These are phyloP conservation scores for Solanum dulcamara DNA, from an alignment of 257 asterid genomes.

Conservation along the genomic window DNA sequence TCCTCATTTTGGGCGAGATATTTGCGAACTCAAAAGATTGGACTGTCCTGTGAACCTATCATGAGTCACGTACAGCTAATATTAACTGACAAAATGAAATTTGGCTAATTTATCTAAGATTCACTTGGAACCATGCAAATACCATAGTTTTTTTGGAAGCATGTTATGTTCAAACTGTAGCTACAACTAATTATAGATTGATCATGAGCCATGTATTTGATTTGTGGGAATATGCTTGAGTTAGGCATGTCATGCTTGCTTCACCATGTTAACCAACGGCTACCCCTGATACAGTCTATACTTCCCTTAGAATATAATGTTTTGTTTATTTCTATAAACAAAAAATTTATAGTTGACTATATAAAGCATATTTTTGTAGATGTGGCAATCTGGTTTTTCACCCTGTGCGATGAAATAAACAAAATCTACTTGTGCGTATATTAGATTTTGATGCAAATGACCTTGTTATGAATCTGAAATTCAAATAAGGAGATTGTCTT, in stretches of 20 bases:
- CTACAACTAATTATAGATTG: background rate
- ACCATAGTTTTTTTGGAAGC: background rate
- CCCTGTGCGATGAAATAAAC: background rate
- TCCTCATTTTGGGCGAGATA: background rate
- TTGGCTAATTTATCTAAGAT: background rate
- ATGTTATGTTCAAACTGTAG: background rate
- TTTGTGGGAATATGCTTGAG: background rate
- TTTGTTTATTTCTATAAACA: background rate
- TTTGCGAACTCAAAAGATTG: background rate
- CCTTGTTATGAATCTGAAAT: background rate
- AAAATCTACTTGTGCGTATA: background rate
- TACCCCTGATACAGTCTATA: background rate
- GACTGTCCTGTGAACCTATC: background rate
- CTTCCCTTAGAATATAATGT: background rate
- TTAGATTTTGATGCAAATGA: background rate
- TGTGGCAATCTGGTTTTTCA: background rate
- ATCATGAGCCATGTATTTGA: background rate
- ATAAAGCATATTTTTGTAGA: background rate
- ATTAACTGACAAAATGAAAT: background rate
- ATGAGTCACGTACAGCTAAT: background rate
- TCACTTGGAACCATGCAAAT: background rate
- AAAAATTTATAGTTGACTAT: background rate
- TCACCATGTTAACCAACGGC: background rate
- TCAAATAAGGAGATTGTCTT: background rate
- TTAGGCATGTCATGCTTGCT: background rate